Evolutionary conservation across 768 basidiomycete species (phyloP).

Genomic region (Psilocybe subaeruginosa): DNA sequence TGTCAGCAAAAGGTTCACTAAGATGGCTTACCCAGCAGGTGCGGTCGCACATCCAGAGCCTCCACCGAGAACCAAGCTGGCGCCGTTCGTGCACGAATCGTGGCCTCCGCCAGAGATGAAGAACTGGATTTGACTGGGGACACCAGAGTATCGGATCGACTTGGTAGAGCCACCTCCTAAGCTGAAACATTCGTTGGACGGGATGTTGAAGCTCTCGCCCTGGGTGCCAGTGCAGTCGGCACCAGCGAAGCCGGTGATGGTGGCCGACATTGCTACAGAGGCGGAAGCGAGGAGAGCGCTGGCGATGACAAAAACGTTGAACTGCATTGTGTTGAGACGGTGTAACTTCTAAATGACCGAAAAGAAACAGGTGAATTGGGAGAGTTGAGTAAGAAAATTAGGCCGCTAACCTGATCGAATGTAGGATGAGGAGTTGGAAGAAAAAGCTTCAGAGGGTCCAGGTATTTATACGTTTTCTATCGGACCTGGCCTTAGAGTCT

Average conservation of each 20-base stretch:
- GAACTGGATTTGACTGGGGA: conserved; percentile 2
- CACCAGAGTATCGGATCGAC: conserved; percentile 8
- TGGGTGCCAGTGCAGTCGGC: neutral
- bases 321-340: neutral
- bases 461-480: conserved; percentile 16
- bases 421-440: conserved; percentile 11
- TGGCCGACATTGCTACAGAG: neutral
- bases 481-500: too few relatives aligned
- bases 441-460: conserved; percentile 1
- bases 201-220: too few relatives aligned
- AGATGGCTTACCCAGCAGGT: neutral
- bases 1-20: too few relatives aligned
- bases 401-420: conserved; percentile 11
- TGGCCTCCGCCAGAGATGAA: neutral
- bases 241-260: neutral
- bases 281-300: neutral
- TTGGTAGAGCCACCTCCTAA: neutral
- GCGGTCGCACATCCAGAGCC: conserved; percentile 1
- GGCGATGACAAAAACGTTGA: neutral
- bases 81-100: neutral
- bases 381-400: too few relatives aligned
- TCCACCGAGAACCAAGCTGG: neutral
- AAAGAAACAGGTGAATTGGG: too few relatives aligned
- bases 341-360: too few relatives aligned
- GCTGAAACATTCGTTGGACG: neutral